These are phyloP conservation scores for Leptomonas pyrrhocoris DNA, from an alignment of 208 protist genomes.

Conservation along the genomic window DNA sequence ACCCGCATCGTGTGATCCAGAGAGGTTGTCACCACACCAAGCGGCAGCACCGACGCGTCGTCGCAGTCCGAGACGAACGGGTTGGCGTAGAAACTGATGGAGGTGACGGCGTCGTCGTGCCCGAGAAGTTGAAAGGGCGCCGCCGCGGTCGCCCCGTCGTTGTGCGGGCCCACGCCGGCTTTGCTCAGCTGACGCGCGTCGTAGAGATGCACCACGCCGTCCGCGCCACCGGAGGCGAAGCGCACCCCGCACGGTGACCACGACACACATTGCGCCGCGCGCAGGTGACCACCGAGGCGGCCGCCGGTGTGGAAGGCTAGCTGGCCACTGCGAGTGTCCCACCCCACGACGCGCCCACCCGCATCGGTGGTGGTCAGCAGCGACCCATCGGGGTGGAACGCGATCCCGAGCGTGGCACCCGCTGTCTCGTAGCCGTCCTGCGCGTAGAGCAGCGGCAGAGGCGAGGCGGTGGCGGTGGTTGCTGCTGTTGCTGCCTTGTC, in stretches of 20 bases:
- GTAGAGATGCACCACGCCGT: slow-evolving; percentile 78
- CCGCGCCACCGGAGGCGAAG: slow-evolving; percentile 72
- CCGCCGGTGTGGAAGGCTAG: slow-evolving; percentile 60
- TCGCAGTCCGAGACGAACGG: slow-evolving; percentile 7
- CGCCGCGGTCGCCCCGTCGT: slow-evolving; percentile 12
- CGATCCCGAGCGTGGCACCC: slow-evolving; percentile 44
- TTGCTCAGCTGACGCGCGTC: slow-evolving; percentile 66
- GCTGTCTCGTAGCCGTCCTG: slow-evolving; percentile 76
- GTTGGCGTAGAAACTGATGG: slow-evolving; percentile 65
- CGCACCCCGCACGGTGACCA: slow-evolving; percentile 86
- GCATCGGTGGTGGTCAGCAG: slow-evolving; percentile 71
- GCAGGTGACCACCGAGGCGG: slow-evolving; percentile 62
- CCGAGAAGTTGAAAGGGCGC: slow-evolving; percentile 63
- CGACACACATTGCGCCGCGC: slow-evolving; percentile 57
- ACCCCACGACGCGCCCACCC: slow-evolving; percentile 70
- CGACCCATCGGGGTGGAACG: slow-evolving; percentile 82
- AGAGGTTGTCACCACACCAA: slow-evolving; percentile 73
- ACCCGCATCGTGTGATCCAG: slow-evolving; percentile 76
- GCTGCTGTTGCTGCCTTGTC: neutral
- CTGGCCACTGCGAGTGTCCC: slow-evolving; percentile 73
- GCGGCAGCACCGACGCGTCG: slow-evolving; percentile 38
- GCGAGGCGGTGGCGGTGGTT: neutral
- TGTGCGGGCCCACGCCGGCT: slow-evolving; percentile 11
- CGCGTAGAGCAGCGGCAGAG: slow-evolving; percentile 37
- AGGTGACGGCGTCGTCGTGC: slow-evolving; percentile 86